phyloP scores from a whole-genome alignment of 176 grass and related monocot genomes.

The Puya raimondii region DNA sequence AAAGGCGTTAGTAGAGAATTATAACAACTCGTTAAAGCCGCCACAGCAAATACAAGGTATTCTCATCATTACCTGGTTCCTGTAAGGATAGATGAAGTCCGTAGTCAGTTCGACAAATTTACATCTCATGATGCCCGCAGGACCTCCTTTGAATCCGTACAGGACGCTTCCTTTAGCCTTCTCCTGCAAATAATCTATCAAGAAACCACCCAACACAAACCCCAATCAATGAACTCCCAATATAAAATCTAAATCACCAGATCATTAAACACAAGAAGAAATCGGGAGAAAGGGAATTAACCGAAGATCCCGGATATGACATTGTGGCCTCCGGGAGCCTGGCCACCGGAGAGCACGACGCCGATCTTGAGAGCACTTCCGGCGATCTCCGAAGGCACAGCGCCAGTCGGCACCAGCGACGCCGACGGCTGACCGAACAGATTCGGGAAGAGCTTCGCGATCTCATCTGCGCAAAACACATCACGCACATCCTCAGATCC shows the following conservation, averaged over 20 bases:
- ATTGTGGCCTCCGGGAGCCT: constrained; percentile 92
- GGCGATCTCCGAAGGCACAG: constrained; percentile 8
- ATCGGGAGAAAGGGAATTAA: constrained; percentile 16
- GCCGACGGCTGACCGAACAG: constrained; percentile 77
- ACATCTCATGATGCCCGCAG: constrained; percentile 90
- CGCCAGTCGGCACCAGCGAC: constrained; percentile 40
- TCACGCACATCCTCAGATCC: not conserved
- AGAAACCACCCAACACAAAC: not conserved
- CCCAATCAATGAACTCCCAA: not conserved
- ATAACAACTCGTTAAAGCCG: not conserved
- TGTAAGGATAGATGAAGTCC: constrained; percentile 88
- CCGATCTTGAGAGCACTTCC: constrained; percentile 57
- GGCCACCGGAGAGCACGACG: constrained; percentile 82
- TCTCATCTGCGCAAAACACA: constrained; percentile 48
- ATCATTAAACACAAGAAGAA: not conserved
- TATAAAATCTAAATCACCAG: not conserved
- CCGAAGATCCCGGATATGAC: constrained; percentile 98
- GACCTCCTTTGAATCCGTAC: constrained; percentile 93
- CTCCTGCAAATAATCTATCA: constrained; percentile 75
- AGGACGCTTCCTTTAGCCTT: constrained; percentile 55
- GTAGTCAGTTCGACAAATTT: constrained; percentile 75
- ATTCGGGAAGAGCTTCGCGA: constrained; percentile 81
- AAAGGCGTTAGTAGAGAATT: no score
- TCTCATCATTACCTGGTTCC: constrained; percentile 66
- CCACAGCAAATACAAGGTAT: not conserved